A percentile compares a stretch with the other conserved stretches of the same genome.
Evolutionary conservation across 768 basidiomycete genomes (phyloP).

Genomic region (Tylopilus cervinicoccineus): DNA sequence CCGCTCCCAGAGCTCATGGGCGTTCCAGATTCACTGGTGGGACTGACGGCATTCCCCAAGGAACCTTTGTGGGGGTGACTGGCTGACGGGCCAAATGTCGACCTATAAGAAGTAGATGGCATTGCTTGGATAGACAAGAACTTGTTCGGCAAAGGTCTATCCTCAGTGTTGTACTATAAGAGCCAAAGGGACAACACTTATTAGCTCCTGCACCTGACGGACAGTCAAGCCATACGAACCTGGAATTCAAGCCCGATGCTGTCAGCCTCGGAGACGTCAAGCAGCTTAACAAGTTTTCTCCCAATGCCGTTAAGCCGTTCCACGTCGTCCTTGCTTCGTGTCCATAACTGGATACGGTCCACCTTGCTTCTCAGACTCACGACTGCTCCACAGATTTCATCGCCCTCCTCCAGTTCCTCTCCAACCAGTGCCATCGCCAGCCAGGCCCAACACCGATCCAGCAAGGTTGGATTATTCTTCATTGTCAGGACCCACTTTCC

Average conservation of each 20-base stretch:
- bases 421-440: constrained; percentile 87
- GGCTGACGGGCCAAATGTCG: constrained; percentile 50
- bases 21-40: constrained; percentile 22
- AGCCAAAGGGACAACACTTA: background rate
- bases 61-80: constrained; percentile 22
- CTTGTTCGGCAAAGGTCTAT: constrained; percentile 75
- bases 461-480: constrained; percentile 71
- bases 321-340: constrained; percentile 78
- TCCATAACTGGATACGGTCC: constrained; percentile 92
- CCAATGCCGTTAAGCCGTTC: constrained; percentile 83
- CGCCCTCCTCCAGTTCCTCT: constrained; percentile 59
- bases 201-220: background rate
- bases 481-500: constrained; percentile 96
- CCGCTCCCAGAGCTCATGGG: constrained; percentile 27
- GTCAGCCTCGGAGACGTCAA: constrained; percentile 82
- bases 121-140: constrained; percentile 76
- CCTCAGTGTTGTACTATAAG: constrained; percentile 79
- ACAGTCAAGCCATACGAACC: constrained; percentile 39
- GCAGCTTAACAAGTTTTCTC: constrained; percentile 72
- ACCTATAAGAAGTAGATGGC: constrained; percentile 62
- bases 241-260: constrained; percentile 89
- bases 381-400: constrained; percentile 79
- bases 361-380: constrained; percentile 84
- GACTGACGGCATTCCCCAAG: constrained; percentile 15
- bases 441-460: constrained; percentile 90